Conservation (phyloP, 441 rosid species). For the Adansonia gregorii region DNA sequence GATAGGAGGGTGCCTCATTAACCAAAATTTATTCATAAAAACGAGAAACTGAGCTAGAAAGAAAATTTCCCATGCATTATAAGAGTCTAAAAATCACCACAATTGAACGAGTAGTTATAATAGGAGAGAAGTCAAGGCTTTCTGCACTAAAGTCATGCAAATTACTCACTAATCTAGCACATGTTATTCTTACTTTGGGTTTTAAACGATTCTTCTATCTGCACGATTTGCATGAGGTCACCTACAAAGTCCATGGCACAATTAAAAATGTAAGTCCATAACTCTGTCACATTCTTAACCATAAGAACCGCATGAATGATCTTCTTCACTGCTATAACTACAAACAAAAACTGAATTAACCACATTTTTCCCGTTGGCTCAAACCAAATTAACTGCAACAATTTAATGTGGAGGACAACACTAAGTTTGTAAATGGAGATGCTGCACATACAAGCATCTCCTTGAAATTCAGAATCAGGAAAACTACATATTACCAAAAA, state of each 20-base stretch:
- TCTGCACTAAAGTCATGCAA: background rate
- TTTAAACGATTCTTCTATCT: constrained; percentile 75
- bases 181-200: constrained; percentile 58
- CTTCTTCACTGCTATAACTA: background rate
- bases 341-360: background rate
- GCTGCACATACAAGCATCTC: background rate
- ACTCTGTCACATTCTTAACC: background rate
- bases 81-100: background rate
- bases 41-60: background rate
- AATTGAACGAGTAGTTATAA: constrained; percentile 5
- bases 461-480: constrained; percentile 3
- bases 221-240: constrained; percentile 72
- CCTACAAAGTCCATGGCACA: constrained; percentile 44
- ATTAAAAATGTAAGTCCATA: background rate
- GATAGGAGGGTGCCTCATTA: background rate
- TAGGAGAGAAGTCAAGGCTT: background rate
- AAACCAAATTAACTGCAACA: background rate
- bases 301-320: background rate
- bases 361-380: background rate
- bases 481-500: background rate
- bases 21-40: background rate
- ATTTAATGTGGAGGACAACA: background rate
- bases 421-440: no score
- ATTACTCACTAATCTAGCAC: constrained; percentile 16
- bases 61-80: no score